phyloP scores from a whole-genome alignment of 306 rosid genomes.

The Cicer judaicum region DNA sequence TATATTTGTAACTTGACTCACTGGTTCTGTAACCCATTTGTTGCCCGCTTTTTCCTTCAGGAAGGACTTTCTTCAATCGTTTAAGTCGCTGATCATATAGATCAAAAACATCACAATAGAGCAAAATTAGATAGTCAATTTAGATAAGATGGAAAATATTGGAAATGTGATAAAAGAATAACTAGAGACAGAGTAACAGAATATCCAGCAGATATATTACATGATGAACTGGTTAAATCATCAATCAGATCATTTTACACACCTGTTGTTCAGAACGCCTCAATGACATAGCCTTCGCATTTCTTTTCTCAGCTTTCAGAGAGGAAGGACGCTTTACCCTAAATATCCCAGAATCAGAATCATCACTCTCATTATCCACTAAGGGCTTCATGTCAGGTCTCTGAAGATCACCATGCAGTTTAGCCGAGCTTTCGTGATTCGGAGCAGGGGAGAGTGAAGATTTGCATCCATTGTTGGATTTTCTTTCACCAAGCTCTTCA shows the following conservation, averaged over 20 bases:
- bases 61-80: conserved; percentile 74
- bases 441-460: conserved; percentile 58
- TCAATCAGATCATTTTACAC: background rate
- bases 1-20: conserved; percentile 57
- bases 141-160: background rate
- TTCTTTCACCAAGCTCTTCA: conserved; percentile 51
- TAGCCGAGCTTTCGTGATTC: conserved; percentile 50
- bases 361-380: conserved; percentile 65
- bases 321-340: conserved; percentile 93
- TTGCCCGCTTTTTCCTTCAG: conserved; percentile 58
- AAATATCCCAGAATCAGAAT: conserved; percentile 84
- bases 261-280: conserved; percentile 80
- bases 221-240: conserved; percentile 28
- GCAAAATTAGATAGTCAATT: conserved; percentile 18
- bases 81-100: conserved; percentile 64
- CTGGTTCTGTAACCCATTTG: conserved; percentile 53
- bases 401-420: conserved; percentile 46
- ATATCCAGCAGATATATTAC: conserved; percentile 8
- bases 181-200: conserved; percentile 1
- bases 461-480: conserved; percentile 46
- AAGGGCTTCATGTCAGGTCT: conserved; percentile 48
- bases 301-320: conserved; percentile 72
- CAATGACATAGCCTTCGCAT: conserved; percentile 37
- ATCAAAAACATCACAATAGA: conserved; percentile 16
- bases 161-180: background rate